phyloP scores from a whole-genome alignment of 257 asterid genomes.

The Fraxinus pennsylvanica region DNA sequence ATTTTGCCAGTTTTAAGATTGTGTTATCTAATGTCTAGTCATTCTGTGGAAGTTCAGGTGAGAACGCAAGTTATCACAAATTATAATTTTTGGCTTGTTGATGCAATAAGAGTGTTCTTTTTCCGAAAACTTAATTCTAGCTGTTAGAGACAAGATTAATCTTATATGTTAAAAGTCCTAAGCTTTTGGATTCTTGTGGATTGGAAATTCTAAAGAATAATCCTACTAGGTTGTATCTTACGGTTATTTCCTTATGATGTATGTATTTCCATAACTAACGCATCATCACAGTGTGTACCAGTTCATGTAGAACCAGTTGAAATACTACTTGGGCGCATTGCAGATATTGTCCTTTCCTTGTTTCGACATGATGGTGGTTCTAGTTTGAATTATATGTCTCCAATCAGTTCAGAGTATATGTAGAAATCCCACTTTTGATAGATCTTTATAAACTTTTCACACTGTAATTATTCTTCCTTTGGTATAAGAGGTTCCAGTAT shows the following conservation, averaged over 20 bases:
- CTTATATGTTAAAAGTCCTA: neutral
- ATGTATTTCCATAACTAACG: conserved; percentile 2
- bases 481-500: conserved; percentile 5
- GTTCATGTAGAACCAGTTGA: neutral
- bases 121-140: neutral
- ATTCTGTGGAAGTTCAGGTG: neutral
- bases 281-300: neutral
- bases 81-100: neutral
- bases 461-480: conserved; percentile 14
- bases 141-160: neutral
- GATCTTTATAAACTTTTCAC: conserved; percentile 6
- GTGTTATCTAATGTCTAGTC: neutral
- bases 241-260: neutral
- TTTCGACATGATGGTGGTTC: neutral
- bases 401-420: neutral
- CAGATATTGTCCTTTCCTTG: neutral
- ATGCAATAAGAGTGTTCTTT: neutral
- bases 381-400: neutral
- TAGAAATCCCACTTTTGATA: conserved; percentile 2
- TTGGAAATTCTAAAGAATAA: neutral
- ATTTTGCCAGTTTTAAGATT: neutral
- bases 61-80: conserved; percentile 1
- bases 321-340: neutral
- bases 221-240: neutral
- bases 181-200: neutral